These are phyloP conservation scores for Tausonia pullulans DNA, from an alignment of 1,284 basidiomycete species.

Conservation along the genomic window DNA sequence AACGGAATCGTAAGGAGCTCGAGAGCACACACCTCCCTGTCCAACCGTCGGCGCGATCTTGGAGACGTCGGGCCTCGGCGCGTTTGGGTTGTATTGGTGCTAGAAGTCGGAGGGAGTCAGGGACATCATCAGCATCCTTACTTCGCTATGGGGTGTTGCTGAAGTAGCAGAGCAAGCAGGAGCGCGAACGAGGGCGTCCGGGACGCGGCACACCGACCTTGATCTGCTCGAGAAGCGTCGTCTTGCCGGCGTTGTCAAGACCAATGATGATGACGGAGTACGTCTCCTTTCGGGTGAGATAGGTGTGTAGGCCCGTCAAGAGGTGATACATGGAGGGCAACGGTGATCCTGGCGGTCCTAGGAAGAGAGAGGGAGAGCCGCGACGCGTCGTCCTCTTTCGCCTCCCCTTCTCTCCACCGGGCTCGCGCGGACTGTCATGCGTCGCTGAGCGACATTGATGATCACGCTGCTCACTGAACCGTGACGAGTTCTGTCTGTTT, in stretches of 20 bases:
- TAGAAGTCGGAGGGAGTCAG: not conserved
- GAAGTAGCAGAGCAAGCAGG: not conserved
- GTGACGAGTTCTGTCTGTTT: too few species aligned
- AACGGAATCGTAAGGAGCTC: too few species aligned
- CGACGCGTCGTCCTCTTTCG: too few species aligned
- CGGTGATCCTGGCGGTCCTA: too few species aligned
- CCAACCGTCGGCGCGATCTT: slow-evolving; percentile 90
- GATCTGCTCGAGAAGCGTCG: slow-evolving; percentile 79
- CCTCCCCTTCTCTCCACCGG: too few species aligned
- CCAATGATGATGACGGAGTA: slow-evolving; percentile 89
- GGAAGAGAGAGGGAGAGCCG: too few species aligned
- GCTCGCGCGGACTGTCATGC: too few species aligned
- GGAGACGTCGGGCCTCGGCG: slow-evolving; percentile 61
- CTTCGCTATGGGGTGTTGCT: not conserved
- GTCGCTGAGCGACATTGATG: too few species aligned
- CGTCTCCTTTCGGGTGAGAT: slow-evolving; percentile 83
- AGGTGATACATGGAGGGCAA: slow-evolving; percentile 60
- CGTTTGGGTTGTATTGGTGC: slow-evolving; percentile 64
- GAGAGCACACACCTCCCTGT: slow-evolving; percentile 63
- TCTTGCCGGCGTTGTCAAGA: slow-evolving; percentile 66
- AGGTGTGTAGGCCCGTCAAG: slow-evolving; percentile 74
- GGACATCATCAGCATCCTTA: not conserved
- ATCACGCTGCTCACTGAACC: too few species aligned
- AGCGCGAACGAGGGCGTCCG: not conserved
- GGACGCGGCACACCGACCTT: slow-evolving; percentile 45